Evolutionary conservation across 129 eudicot species (phyloP), one percentile per base, ranked within the genome.

Genomic region (Ambrosia artemisiifolia): DNA sequence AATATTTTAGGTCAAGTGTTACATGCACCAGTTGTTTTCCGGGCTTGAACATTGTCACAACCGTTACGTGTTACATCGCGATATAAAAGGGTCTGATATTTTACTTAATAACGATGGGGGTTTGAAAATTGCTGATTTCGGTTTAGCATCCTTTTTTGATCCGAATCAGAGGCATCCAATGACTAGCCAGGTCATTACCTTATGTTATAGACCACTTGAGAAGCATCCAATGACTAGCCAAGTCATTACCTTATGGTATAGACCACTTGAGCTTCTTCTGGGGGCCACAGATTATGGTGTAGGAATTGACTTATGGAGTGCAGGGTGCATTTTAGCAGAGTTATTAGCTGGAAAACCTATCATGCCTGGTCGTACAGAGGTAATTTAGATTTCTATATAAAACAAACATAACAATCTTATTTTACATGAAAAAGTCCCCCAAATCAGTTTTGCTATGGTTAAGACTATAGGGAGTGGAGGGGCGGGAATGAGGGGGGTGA

Each of bases 21-120:
- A 92, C 67, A 89, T 89, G 92, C 74, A 83, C 44, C 98, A 93
- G 75, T 65, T 93, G 2, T 71, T 93, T 12, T 82, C 87, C 49
- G 98, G 98, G 43, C 88, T 93, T 40, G 96, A 93, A 83, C 98
- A 93, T 69, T 89, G 96, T 79, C 98, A 93, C 76, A 84, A 80
- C 8, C 92, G 85, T 24, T 78, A 85, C 32, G 91, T 93, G 62
- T 92, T 93, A 51, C 98, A 92, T 76, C 96, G 98, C 2, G 98
- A 92, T 65, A 89, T 92, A 8, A 92, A 92, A 57, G 98, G 98
- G 51, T 86, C 98, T 36, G 89, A 92, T 81, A 91, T 92, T 80
- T 83, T 92, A 43, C 88, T 92, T 47, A 96, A 92, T 76, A 87
- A 88, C 69, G 83, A 50, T 0, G 98, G 98, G 53, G 71, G 84